Conservation (phyloP, 2,329 filamentous ascomycete genomes). For the Colletotrichum tanaceti region DNA sequence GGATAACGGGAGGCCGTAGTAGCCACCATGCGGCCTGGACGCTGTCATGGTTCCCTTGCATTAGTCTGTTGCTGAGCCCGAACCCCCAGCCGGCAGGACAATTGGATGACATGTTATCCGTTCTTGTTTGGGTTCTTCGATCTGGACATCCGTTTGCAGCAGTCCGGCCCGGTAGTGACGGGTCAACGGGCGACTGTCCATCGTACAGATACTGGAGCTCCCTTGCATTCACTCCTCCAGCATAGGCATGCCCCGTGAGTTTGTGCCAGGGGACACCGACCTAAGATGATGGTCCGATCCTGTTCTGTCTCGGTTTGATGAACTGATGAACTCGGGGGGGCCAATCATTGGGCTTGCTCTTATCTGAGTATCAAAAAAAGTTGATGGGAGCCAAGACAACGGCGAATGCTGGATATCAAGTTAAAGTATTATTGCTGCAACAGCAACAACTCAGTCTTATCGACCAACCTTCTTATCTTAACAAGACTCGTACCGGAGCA, state of each 20-base stretch:
- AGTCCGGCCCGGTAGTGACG: background rate
- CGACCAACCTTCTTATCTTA: slow-evolving; percentile 30
- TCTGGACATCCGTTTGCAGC: background rate
- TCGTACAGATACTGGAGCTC: background rate
- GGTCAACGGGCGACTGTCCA: slow-evolving; percentile 4
- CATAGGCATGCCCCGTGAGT: slow-evolving; percentile 8
- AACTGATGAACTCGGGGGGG: background rate
- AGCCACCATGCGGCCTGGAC: slow-evolving; percentile 1
- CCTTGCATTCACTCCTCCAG: slow-evolving; percentile 20
- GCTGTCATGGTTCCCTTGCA: slow-evolving; percentile 29
- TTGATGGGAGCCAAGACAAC: slow-evolving; percentile 26
- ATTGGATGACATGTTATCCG: no score
- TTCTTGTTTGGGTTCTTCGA: background rate
- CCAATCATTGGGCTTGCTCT: slow-evolving; percentile 23
- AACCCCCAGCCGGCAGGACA: background rate
- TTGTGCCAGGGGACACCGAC: no score
- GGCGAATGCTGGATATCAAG: slow-evolving; percentile 23
- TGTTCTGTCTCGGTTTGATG: slow-evolving; percentile 8
- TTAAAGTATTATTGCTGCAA: no score
- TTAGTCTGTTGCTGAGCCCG: background rate
- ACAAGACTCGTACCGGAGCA: background rate
- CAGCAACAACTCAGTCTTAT: slow-evolving; percentile 1
- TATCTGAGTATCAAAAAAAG: slow-evolving; percentile 19
- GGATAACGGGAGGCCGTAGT: slow-evolving; percentile 8
- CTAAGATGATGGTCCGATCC: slow-evolving; percentile 4